These are phyloP conservation scores for Acacia pycnantha DNA, from an alignment of 331 rosid genomes.

Conservation along the genomic window DNA sequence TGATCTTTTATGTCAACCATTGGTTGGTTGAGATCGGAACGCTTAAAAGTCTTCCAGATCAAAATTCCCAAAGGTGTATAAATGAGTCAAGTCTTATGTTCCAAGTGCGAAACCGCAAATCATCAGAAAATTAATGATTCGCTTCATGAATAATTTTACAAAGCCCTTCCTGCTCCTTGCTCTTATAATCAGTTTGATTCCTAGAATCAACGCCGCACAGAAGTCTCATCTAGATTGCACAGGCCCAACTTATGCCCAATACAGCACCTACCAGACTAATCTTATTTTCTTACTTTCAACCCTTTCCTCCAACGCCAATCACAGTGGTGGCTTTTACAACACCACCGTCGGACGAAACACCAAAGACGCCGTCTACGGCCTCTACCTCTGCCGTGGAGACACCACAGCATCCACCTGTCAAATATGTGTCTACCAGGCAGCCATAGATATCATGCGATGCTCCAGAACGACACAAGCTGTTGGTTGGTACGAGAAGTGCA, in stretches of 20 bases:
- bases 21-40: too few relatives aligned
- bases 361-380: conserved; percentile 26
- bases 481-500: conserved; percentile 15
- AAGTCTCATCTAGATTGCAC: background rate
- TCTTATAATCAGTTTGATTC: background rate
- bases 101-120: too few relatives aligned
- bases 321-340: conserved; percentile 23
- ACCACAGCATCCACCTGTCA: background rate
- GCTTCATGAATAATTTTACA: background rate
- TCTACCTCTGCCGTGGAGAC: conserved; percentile 42
- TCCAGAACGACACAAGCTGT: background rate
- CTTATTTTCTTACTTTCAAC: conserved; percentile 20
- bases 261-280: conserved; percentile 29
- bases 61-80: too few relatives aligned
- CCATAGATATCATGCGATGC: background rate
- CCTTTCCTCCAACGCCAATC: background rate
- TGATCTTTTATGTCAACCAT: too few relatives aligned
- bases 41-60: too few relatives aligned
- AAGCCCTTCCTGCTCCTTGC: background rate
- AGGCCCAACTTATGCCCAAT: conserved; percentile 24
- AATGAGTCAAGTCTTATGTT: too few relatives aligned
- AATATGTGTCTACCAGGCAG: background rate
- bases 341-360: background rate
- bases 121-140: background rate
- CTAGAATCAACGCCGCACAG: background rate